Evolutionary conservation across 164 flowering plant genomes (phyloP).

Genomic region (Vitis vinifera): DNA sequence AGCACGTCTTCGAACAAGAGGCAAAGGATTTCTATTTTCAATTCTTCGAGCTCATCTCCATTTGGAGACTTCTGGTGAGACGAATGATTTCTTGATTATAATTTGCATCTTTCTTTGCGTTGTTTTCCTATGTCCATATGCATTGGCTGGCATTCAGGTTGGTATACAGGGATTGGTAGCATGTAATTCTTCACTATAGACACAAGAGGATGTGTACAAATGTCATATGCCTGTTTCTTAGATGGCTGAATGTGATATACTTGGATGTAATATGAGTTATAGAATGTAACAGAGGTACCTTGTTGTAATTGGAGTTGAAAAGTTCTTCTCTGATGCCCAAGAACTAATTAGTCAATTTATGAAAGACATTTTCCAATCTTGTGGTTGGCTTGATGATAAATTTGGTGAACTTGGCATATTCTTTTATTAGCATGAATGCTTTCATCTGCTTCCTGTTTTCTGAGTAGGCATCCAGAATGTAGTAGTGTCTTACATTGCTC

Average conservation of each 20-base stretch:
- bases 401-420: too few relatives aligned
- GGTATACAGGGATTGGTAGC: background rate
- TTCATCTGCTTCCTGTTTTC: too few relatives aligned
- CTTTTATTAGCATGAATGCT: too few relatives aligned
- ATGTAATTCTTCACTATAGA: background rate
- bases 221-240: background rate
- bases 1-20: slow-evolving; percentile 18
- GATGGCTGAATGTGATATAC: background rate
- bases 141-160: background rate
- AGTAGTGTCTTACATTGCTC: too few relatives aligned
- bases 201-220: background rate
- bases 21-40: slow-evolving; percentile 12
- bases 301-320: background rate
- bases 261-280: background rate
- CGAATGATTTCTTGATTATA: background rate
- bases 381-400: too few relatives aligned
- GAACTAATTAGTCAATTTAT: too few relatives aligned
- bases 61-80: background rate
- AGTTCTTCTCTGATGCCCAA: background rate
- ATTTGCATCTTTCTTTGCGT: background rate
- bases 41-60: slow-evolving; percentile 7
- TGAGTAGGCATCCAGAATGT: too few relatives aligned
- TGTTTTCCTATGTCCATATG: background rate
- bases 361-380: too few relatives aligned
- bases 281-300: background rate